Base-by-base conservation (phyloP, 2,329 filamentous ascomycete species). In the Helminthosporium solani region DNA sequence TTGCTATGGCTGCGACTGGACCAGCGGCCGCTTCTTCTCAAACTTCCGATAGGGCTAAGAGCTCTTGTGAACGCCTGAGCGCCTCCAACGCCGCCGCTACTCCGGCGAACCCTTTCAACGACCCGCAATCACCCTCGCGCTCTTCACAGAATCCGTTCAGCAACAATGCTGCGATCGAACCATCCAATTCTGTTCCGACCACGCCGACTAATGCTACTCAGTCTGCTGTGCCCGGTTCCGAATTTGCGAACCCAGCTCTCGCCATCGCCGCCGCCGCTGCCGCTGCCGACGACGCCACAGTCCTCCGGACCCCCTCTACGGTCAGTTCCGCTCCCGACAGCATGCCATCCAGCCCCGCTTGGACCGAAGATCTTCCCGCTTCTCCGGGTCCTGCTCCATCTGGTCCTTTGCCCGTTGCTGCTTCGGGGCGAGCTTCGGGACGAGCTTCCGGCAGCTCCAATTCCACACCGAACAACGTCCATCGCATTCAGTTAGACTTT, bases 401-500 rank as follows among this genome's bases (percentile, higher is more conserved):
- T 25, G 66, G 66, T 42, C 55, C 73, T 44, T 60, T 65, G 19
- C 73, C 70, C 30, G 73, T 65, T 27, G 82, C 80, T 34, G 79
- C 78, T n/a, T n/a, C n/a, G n/a, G n/a, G n/a, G n/a, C n/a, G n/a
- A 9, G 83, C 80, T 34, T n/a, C n/a, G n/a, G 85, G 85, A 56
- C 81, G 80, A 11, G 81, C 80, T 40, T 81, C 82, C 35, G 82
- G 80, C 45, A 83, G 82, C 15, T 82, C 84, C 18, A 65, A 59
- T 51, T 53, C 67, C 36, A 53, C 46, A 42, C 56, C 71, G 15
- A 78, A 76, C 63, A 84, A 88, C 55, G 91, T 97, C 44, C 87
- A 97, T 70, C 89, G 94, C 53, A 89, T 97, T 27, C 89, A 96
- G 70, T 83, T 97, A 57, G 91, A 96, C 70, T 99, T 97, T 72